phyloP scores from a whole-genome alignment of 306 rosid genomes.

The Urtica urens region DNA sequence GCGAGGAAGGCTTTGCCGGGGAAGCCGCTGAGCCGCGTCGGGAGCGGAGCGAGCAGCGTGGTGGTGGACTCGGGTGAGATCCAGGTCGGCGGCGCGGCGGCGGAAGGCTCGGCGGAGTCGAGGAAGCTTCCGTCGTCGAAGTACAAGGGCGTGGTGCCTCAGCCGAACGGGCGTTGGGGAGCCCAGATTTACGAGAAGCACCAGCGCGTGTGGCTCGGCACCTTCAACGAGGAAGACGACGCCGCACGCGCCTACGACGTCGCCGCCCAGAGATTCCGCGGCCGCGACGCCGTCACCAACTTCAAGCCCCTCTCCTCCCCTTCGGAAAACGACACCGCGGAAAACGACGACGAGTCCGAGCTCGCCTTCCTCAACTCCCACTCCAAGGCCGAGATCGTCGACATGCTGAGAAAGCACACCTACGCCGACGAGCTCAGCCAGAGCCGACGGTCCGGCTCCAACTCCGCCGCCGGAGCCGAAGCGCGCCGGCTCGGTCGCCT shows the following conservation, averaged over 20 bases:
- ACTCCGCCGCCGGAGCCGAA: neutral
- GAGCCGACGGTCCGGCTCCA: conserved; percentile 41
- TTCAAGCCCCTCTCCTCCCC: conserved; percentile 34
- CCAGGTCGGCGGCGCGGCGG: conserved; percentile 23
- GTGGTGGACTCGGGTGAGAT: conserved; percentile 22
- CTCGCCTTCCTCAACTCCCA: conserved; percentile 51
- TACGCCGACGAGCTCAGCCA: conserved; percentile 80
- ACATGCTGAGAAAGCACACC: conserved; percentile 92
- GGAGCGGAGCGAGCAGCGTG: conserved; percentile 57
- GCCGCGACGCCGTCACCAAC: conserved; percentile 84
- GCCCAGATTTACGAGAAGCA: conserved; percentile 99
- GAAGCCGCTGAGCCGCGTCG: conserved; percentile 44
- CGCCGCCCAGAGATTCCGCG: conserved; percentile 84
- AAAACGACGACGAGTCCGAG: conserved; percentile 35
- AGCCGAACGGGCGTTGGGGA: conserved; percentile 98
- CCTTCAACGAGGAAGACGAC: conserved; percentile 83
- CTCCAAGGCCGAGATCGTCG: conserved; percentile 86
- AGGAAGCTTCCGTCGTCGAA: conserved; percentile 75
- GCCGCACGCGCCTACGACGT: conserved; percentile 86
- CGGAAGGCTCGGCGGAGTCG: conserved; percentile 62
- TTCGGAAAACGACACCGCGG: neutral
- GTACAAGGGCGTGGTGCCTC: conserved; percentile 95
- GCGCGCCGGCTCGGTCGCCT: neutral
- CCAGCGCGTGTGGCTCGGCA: conserved; percentile 94
- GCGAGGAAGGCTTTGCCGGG: conserved; percentile 22